A percentile compares a stretch with the other conserved stretches of the same genome.
phyloP scores from a whole-genome alignment of 306 rosid genomes.

The Corylus americana region DNA sequence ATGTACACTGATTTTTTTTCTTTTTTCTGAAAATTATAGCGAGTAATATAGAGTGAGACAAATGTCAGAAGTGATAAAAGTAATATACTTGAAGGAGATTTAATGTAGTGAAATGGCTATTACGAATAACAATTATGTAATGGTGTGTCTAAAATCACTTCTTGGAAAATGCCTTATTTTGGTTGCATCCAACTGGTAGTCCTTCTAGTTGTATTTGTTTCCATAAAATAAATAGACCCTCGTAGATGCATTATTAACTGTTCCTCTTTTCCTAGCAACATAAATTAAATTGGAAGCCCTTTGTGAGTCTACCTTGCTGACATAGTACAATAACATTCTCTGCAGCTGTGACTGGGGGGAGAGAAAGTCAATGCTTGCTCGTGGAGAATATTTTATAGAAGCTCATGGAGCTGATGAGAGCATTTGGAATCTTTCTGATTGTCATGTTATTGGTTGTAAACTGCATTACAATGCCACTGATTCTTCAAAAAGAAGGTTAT shows the following conservation, averaged over 20 bases:
- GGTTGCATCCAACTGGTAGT: background rate
- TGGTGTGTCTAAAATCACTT: background rate
- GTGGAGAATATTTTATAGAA: constrained; percentile 38
- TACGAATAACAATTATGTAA: background rate
- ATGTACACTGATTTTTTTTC: background rate
- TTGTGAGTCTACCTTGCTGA: constrained; percentile 27
- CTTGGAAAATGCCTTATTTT: background rate
- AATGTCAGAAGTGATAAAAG: no score
- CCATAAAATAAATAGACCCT: background rate
- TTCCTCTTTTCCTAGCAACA: constrained; percentile 1
- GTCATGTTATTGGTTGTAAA: constrained; percentile 88
- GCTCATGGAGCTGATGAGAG: constrained; percentile 34
- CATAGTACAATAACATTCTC: constrained; percentile 9
- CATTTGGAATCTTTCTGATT: constrained; percentile 75
- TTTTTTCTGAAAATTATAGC: background rate
- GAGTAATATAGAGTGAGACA: no score
- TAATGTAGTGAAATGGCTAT: background rate
- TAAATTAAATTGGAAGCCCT: background rate
- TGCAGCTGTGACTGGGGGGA: constrained; percentile 83
- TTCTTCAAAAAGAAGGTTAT: constrained; percentile 59
- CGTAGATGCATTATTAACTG: background rate
- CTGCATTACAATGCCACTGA: constrained; percentile 49
- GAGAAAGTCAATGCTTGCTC: constrained; percentile 59
- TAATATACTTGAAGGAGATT: background rate
- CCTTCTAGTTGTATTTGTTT: background rate